Evolutionary conservation across 108 stramenopile species (phyloP).

Genomic region (Halocafeteria seosinensis): DNA sequence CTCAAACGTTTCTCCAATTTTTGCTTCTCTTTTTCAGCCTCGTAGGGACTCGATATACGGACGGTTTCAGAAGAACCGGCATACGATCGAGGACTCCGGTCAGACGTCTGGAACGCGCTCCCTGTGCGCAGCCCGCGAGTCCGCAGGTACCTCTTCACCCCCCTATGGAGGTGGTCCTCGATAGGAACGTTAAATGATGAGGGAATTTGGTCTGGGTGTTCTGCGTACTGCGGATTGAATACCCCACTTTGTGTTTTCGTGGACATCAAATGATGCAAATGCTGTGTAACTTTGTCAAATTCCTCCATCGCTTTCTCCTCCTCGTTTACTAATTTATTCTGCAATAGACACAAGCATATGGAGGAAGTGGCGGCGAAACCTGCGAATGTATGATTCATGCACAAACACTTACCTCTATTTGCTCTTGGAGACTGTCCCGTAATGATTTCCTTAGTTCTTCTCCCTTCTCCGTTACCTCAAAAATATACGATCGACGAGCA

Average conservation of each 20-base stretch:
- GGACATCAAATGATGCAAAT: neutral
- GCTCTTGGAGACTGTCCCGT: neutral
- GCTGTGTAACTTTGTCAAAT: neutral
- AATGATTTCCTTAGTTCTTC: neutral
- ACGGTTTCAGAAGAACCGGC: too few species aligned
- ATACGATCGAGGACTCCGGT: too few species aligned
- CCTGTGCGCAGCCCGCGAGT: slow-evolving; percentile 3
- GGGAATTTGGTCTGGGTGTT: neutral
- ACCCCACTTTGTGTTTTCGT: neutral
- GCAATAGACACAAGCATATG: too few species aligned
- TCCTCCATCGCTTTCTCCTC: neutral
- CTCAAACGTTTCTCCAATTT: too few species aligned
- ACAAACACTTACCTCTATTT: too few species aligned
- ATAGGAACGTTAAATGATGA: neutral
- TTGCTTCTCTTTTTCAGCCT: too few species aligned
- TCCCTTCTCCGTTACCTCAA: neutral
- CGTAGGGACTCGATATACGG: too few species aligned
- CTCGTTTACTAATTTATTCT: too few species aligned
- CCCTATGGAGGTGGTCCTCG: neutral
- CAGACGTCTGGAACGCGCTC: neutral
- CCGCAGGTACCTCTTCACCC: neutral
- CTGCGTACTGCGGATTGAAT: neutral
- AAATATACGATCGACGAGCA: neutral
- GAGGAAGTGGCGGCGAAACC: too few species aligned
- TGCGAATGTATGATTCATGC: too few species aligned